Evolutionary conservation across 164 flowering plant species (phyloP), one percentile per base, ranked within the genome.

Genomic region (Magnolia sinica): DNA sequence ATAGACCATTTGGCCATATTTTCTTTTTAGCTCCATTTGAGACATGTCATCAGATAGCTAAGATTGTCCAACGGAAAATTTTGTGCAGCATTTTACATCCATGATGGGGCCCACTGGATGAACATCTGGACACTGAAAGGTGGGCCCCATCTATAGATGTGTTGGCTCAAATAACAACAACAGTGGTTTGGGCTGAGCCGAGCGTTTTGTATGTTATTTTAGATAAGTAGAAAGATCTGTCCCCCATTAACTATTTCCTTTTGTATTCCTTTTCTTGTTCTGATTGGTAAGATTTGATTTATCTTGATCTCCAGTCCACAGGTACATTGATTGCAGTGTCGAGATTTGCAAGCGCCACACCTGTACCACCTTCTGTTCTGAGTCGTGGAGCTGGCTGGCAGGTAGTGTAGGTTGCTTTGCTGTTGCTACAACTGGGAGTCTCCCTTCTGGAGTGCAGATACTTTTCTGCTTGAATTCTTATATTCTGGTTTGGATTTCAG

Each of bases 361-460:
- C 89, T 23, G 80, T 91, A 52, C 98, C 98, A 72, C 89, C 98
- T 71, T 91, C 96, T 23, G 84, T 91, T 50, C 79, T 91, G 31
- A 82, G 95, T 76, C 92, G 96, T 66, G 92, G 95, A 37, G 85
- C 82, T 73, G 95, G 91, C 50, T 92, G 96, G 98, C 91, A 86
- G 94, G 98, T 91, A 85, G 8, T 20, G 66, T 3, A 9, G 77
- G 18, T 18, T 49, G 58, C 74, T 27, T 50, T 29, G 11, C 31
- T 68, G 19, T 64, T 64, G 9, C 70, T 2, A 8, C 70, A 2
- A 7, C 29, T 11, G 16, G 8, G 37, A 13, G 29, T 49, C 14
- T 71, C 11, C 13, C 24, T 55, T 55, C 61, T 55, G 1, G 13
- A 10, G 45, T 37, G 16, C 18, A 16, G 61, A 55, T 55, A 1